Evolutionary conservation across 768 basidiomycete species (phyloP), one percentile per base, ranked within the genome.

Genomic region (Amanita fuliginea): DNA sequence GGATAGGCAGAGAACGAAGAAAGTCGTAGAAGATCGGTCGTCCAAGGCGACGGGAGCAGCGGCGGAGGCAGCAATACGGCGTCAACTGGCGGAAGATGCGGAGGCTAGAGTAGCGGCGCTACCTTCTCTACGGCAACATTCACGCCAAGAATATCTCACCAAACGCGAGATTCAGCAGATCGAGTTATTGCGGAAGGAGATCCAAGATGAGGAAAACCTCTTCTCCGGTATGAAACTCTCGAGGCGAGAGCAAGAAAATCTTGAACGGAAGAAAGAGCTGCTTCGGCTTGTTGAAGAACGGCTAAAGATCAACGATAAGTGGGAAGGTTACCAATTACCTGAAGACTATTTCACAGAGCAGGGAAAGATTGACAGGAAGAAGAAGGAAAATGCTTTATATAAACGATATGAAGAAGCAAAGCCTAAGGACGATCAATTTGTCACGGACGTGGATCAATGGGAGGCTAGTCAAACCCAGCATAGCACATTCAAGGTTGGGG

Each of bases 311-410:
- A 87, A 91, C 64, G 96, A 99, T 69, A 91, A 88, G 54, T 90
- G 76, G 67, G 96, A 99, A 53, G 95, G 95, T 6, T 99, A 99
- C 62, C 83, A 86, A 67, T 77, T 98, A 37, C 96, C 96, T 0
- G 96, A 98, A 56, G 96, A 98, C 64, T 99, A 99, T 62, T 77
- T 98, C 57, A 99, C 96, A 0, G 95, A 95, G 59, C 93, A 97
- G 63, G 96, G 96, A 24, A 96, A 94, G 68, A 92, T 99, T 53
- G 94, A 98, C 75, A 86, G 81, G 68, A 93, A 96, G 73, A 91
- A 89, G 68, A 93, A 96, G 61, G 80, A 92, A 62, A 85, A 85
- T 55, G 93, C 86, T 0, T 65, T 99, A 46, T 97, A 96, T 64
- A 77, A 86, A 57, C 90, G 96, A 34, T 98, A 99, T 60, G 89